Base-by-base conservation (phyloP, 1,139 yeast genomes). In the Suhomyces chickasaworum region DNA sequence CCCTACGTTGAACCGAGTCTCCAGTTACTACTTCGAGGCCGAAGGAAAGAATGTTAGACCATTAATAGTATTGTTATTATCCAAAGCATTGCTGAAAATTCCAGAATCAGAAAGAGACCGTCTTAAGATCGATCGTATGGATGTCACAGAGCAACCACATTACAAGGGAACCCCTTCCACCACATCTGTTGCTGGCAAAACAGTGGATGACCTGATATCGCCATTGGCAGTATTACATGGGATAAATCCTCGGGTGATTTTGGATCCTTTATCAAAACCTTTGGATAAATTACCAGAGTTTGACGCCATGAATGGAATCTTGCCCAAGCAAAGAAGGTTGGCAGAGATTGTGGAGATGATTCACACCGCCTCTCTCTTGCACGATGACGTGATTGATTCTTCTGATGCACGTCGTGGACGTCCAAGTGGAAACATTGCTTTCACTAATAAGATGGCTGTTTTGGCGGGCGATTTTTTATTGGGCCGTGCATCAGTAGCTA, bases 331-430 rank as follows among this genome's bases (percentile, higher is more conserved):
- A 68, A 77, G 98, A 54, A 78, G 99, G 48, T 75, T 93, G 50
- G 99, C 99, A 0, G 99, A 93, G 68, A 91, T 93, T 58, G 97
- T 93, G 10, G 99, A 93, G 67, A 89, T 93, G 96, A 93, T 93
- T 53, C 99, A 93, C 65, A 93, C 99, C 1, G 98, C 99, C 2
- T 86, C 96, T n/a, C 71, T 93, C 53, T 77, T 93, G 45, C 99
- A 93, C 65, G 99, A 93, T 69, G 99, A 93, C 65, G 99, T 93
- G 50, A 91, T 95, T 59, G 99, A 93, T 69, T 81, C 86, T 58
- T 86, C 97, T 0, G 97, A 89, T 59, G 79, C 95, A 21, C 78
- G 99, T 64, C 77, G 99, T 55, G 96, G 97, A 33, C 77, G 89
- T 60, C 95, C 96, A 16, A 83, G 89, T 54, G 98, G 97, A 1